Evolutionary conservation across 1,284 basidiomycete species (phyloP), one percentile per base, ranked within the genome.

Genomic region (Porogramme epimiltina): DNA sequence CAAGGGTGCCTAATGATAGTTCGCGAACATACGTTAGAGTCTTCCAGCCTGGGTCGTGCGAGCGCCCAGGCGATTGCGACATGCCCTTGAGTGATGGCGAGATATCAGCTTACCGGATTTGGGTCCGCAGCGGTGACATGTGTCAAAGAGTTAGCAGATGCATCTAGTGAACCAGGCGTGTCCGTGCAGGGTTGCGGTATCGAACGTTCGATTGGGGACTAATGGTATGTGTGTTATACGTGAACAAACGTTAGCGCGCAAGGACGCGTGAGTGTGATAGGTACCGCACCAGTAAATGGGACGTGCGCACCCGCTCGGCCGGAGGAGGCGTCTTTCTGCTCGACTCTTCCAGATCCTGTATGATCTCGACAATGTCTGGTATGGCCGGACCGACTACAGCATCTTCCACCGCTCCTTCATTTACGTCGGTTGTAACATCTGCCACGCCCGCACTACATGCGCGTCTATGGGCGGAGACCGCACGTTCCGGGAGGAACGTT

Each of bases 291-390:
- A 13, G 13, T 18, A 9, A 19, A 18, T 10, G 28, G 6, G 15
- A 38, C 3, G 33, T 45, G 52, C 56, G 47, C 31, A 58, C 56
- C 48, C 41, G 33, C n/a, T 19, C 31, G 6, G 4, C 20, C 13
- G 44, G 34, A 24, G 41, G 42, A 24, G 42, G 26, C 10, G 25
- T 18, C 20, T 20, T 25, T 20, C 47, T 41, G 28, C 19, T 31
- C 6, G 20, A 19, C 8, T 50, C 45, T 25, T 46, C 43, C 11
- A 51, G 4, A 22, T 50, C 42, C 20, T 45, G 51, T 22, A 59
- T 53, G 20, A 55, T 26, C 25, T 59, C 49, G 13, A 55, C 37
- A 15, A 59, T 51, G 41, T 51, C 54, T 11, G 41, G 54, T n/a
- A 59, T 59, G 4, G 57, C 33, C 25, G 44, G 44, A 31, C 28